These are phyloP conservation scores for Amaranthus hypochondriacus DNA, from an alignment of 148 eudicot species.

Conservation along the genomic window DNA sequence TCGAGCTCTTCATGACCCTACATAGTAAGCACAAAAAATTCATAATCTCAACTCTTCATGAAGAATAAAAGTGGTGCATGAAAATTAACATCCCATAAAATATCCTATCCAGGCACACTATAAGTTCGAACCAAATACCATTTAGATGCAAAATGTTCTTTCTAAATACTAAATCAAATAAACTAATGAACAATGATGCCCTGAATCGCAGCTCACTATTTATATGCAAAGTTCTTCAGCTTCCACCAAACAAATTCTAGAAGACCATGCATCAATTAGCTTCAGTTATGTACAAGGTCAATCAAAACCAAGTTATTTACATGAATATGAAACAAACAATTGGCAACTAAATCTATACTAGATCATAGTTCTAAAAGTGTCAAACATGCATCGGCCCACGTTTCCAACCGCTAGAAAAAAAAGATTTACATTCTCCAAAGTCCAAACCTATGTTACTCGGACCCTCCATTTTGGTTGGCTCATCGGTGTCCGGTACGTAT, in stretches of 20 bases:
- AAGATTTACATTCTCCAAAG: too few species aligned
- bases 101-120: not conserved
- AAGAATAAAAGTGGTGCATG: not conserved
- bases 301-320: too few species aligned
- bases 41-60: not conserved
- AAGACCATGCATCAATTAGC: too few species aligned
- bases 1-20: slow-evolving; percentile 98
- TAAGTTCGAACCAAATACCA: not conserved
- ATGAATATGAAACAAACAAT: too few species aligned
- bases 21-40: not conserved
- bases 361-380: too few species aligned
- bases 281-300: too few species aligned
- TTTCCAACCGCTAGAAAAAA: too few species aligned
- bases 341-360: too few species aligned
- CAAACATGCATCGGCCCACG: too few species aligned
- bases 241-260: not conserved
- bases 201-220: not conserved
- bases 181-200: not conserved
- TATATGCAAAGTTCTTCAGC: not conserved
- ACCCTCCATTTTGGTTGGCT: too few species aligned
- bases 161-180: not conserved
- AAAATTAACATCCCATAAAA: not conserved
- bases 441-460: too few species aligned
- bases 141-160: not conserved
- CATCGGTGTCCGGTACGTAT: too few species aligned